A percentile compares a stretch with the other conserved stretches of the same genome.
phyloP scores from a whole-genome alignment of 2,329 filamentous ascomycete genomes.

The Fusarium pilosicola region DNA sequence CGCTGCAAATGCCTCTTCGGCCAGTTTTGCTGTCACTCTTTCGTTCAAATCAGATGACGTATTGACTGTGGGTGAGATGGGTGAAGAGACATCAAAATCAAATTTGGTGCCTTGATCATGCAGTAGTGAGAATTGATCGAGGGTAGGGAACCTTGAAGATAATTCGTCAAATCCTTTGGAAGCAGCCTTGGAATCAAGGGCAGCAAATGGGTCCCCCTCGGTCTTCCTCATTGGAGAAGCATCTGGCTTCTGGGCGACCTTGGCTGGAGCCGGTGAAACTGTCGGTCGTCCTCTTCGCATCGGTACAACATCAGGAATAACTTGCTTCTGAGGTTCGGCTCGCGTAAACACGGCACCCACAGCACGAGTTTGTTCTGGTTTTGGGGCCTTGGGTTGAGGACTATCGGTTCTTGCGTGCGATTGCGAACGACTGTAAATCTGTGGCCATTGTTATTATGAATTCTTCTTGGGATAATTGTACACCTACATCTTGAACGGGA shows the following conservation, averaged over 20 bases:
- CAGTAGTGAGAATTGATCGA: slow-evolving; percentile 92
- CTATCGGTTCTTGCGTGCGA: slow-evolving; percentile 67
- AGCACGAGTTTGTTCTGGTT: slow-evolving; percentile 64
- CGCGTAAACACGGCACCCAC: slow-evolving; percentile 86
- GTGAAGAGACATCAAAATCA: slow-evolving; percentile 75
- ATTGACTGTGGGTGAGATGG: slow-evolving; percentile 60
- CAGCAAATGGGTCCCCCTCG: slow-evolving; percentile 86
- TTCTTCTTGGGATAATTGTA: not conserved
- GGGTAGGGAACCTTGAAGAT: slow-evolving; percentile 84
- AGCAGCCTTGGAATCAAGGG: slow-evolving; percentile 74
- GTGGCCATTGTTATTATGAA: slow-evolving; percentile 14
- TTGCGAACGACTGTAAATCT: slow-evolving; percentile 77
- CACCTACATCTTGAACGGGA: slow-evolving; percentile 86
- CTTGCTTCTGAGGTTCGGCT: slow-evolving; percentile 74
- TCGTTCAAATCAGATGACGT: slow-evolving; percentile 63
- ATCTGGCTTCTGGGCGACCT: slow-evolving; percentile 60
- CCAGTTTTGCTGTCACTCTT: slow-evolving; percentile 78
- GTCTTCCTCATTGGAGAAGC: slow-evolving; percentile 72
- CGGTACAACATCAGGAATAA: slow-evolving; percentile 88
- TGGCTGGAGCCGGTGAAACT: slow-evolving; percentile 49
- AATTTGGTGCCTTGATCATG: slow-evolving; percentile 88
- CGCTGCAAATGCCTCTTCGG: slow-evolving; percentile 82
- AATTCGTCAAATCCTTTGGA: slow-evolving; percentile 77
- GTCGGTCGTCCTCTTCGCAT: slow-evolving; percentile 85
- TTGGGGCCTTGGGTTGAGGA: slow-evolving; percentile 64